Evolutionary conservation across 495 filamentous ascomycete species (phyloP), one percentile per base, ranked within the genome.

Genomic region (Glonium stellatum): DNA sequence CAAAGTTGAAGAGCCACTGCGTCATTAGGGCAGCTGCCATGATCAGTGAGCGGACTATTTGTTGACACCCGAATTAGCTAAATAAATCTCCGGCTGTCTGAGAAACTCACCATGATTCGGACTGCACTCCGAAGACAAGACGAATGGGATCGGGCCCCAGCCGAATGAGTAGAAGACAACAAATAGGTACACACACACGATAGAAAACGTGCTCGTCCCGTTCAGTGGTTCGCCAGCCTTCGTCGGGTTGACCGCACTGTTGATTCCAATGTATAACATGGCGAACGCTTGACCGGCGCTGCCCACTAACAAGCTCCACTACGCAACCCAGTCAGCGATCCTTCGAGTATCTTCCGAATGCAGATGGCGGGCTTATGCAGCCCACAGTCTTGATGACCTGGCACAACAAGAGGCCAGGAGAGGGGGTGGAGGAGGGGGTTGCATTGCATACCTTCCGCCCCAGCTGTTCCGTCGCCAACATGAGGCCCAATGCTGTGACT

Each of bases 161-260:
- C 86, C 85, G 68, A 89, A 87, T 57, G 88, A 86, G 77, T 88
- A 88, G 76, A 86, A 86, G 1, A 81, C 82, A 12, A 86, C 87
- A 64, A 89, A 89, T 47, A 89, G 72, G 70, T 86, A 90, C 57
- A 90, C 85, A 70, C 80, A 86, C 34, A 68, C 52, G 18, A 63
- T 63, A 1, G 61, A 54, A 34, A 61, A 60, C 4, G 52, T 67
- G 55, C 55, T 62, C 8, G 54, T 55, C 54, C 63, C 63, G 46
- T 44, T 64, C 52, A 67, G 65, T 27, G 73, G 62, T 18, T 59
- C 62, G 5, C 62, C 66, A 6, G 37, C 55, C 22, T 62, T 60
- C 10, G 56, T 54, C 9, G 66, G 66, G 39, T 63, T 58, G 15
- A 67, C 58, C 10, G 61, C 55, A 3, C 31, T 34, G 42, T 67